Evolutionary conservation across 2,329 filamentous ascomycete species (phyloP), one percentile per base, ranked within the genome.

Genomic region (Colletotrichum sp.): DNA sequence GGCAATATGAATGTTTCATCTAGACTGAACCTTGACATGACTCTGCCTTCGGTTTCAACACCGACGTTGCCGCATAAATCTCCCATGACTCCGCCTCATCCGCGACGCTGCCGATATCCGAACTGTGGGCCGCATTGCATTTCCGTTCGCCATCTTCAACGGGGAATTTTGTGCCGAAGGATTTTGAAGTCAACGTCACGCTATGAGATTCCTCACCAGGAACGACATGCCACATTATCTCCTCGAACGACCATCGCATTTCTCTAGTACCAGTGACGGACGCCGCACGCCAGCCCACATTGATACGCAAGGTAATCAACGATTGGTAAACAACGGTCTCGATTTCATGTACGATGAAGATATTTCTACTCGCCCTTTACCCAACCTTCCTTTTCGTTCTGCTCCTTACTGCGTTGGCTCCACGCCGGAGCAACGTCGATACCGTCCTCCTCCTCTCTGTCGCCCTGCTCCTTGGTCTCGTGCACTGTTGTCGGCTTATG

Each of bases 391-490:
- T 88, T 86, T 83, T 91, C 90, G 80, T 93, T 93, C 80, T 90
- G 85, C 68, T 84, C 85, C 84, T 92, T 93, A 32, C 86, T 88
- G 82, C 85, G 87, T 82, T 86, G 85, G 68, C 87, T 89, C 91
- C 91, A 93, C 68, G 86, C 88, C 0, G 92, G 91, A 44, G 91
- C 87, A 80, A 90, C 90, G 82, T 93, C 91, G 70, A 88, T 87
- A 0, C 90, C 91, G 8, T 88, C 88, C 30, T 93, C 91, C 79
- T 93, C 91, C 77, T 91, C 90, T 80, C 88, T 86, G 77, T 93
- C 91, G 0, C 90, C 91, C 79, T 93, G 86, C 77, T 91, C 91
- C 82, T 93, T 93, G 1, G 90, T 92, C 83, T 89, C 85, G 80
- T 93, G 92, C 66, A 93, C 89, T 4, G 89, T 90, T 15, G 86